Conservation (phyloP, 1,139 yeast species). For the Hansenula sp. region DNA sequence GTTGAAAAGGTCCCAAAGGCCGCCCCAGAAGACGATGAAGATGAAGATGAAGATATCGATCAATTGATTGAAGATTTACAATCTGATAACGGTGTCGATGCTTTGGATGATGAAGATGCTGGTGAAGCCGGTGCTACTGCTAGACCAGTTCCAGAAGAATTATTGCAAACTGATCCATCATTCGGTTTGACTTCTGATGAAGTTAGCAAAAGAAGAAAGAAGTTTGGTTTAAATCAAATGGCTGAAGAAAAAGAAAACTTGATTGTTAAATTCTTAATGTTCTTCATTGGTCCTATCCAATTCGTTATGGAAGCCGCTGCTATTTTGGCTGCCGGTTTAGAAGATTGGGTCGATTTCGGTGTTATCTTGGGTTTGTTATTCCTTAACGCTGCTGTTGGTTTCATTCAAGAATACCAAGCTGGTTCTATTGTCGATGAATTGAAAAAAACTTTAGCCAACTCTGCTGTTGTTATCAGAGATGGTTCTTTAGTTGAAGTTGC, state of each 20-base stretch:
- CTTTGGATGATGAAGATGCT: slow-evolving; percentile 32
- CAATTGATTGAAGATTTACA: slow-evolving; percentile 87
- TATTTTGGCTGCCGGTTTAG: slow-evolving; percentile 94
- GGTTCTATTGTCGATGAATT: slow-evolving; percentile 94
- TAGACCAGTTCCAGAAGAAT: slow-evolving; percentile 82
- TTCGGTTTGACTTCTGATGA: slow-evolving; percentile 81
- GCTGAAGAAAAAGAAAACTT: slow-evolving; percentile 88
- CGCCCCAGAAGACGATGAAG: slow-evolving; percentile 32
- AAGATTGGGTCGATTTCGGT: slow-evolving; percentile 99
- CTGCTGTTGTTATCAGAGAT: slow-evolving; percentile 83
- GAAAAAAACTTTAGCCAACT: slow-evolving; percentile 88
- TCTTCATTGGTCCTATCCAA: slow-evolving; percentile 97
- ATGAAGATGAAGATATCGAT: slow-evolving; percentile 82
- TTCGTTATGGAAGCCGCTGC: slow-evolving; percentile 99
- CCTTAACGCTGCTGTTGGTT: slow-evolving; percentile 93
- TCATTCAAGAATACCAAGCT: slow-evolving; percentile 96
- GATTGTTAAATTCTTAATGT: slow-evolving; percentile 81
- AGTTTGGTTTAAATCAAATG: slow-evolving; percentile 92
- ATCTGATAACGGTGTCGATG: slow-evolving; percentile 71
- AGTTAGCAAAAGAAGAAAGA: slow-evolving; percentile 84
- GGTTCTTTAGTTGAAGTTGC: slow-evolving; percentile 72
- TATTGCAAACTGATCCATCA: slow-evolving; percentile 82
- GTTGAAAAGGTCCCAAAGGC: slow-evolving; percentile 35
- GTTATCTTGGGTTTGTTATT: slow-evolving; percentile 86
- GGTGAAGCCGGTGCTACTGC: slow-evolving; percentile 39